Evolutionary conservation across 768 basidiomycete genomes (phyloP), one percentile per base, ranked within the genome.

Genomic region (Cyclocybe cylindracea): DNA sequence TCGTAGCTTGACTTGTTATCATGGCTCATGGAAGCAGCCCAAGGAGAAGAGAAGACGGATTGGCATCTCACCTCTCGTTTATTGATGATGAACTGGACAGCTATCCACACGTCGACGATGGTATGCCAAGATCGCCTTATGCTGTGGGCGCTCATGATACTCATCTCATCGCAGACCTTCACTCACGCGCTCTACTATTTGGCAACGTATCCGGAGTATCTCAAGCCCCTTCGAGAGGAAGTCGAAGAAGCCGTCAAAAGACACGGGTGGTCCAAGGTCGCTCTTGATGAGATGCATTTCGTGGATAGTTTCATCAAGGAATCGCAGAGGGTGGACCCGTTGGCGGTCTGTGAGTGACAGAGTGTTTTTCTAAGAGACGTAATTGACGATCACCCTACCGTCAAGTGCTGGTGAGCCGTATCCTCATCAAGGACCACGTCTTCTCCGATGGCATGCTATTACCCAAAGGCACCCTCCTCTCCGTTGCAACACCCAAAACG

Each of bases 231-330:
- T 10, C 71, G 78, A 0, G 70, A 76, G 46, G 80, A 83, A 54
- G 65, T 77, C 3, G 73, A 75, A 36, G 51, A 44, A 2, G 66
- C 73, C 3, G 46, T 76, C 14, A 41, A 52, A 3, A 56, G 63
- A 5, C 66, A 75, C 32, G 76, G 69, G 19, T 78, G 72, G 66
- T 61, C 61, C 1, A 71, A 72, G 41, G 51, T 57, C 10, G 58
- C 67, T 2, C 52, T 77, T 35, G 57, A 59, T n/a, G 70, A 73
- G 48, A 66, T 78, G 65, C 64, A 65, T 51, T 71, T 72, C 54
- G 47, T 77, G 11, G 77, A 78, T 51, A 78, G 77, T 48, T 77
- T 79, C 54, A 50, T 77, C 33, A 70, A 70, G 42, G 78, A 78
- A 46, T 70, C 69, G 5, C 57, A 56, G 39, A 39, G 54, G 24